Evolutionary conservation across 2,329 filamentous ascomycete species (phyloP).

Genomic region (Monosporascus sp.): DNA sequence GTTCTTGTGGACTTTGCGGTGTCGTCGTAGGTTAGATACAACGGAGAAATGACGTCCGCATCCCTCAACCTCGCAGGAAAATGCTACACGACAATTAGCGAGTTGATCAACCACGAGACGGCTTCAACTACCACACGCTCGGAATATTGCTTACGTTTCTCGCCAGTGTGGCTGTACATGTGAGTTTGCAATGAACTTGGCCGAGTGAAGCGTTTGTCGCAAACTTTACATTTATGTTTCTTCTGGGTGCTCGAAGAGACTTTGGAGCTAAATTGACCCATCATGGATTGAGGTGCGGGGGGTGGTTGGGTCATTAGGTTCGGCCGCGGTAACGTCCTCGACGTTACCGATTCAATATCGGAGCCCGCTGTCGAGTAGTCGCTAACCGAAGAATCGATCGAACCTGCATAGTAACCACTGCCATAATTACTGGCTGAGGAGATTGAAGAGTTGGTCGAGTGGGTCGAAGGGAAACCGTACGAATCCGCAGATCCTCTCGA

Average conservation of each 20-base stretch:
- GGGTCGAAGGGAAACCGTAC: conserved; percentile 82
- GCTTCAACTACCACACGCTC: not conserved
- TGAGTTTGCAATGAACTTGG: conserved; percentile 94
- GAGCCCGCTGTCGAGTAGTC: conserved; percentile 89
- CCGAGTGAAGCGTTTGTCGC: conserved; percentile 93
- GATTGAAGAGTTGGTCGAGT: conserved; percentile 84
- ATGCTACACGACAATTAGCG: conserved; percentile 53
- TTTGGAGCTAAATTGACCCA: conserved; percentile 97
- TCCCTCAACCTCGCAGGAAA: conserved; percentile 88
- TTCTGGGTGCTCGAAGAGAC: conserved; percentile 93
- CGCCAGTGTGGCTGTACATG: conserved; percentile 97
- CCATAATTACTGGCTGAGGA: conserved; percentile 77
- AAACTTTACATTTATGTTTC: conserved; percentile 99
- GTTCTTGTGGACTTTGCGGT: conserved; percentile 93
- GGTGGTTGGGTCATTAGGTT: conserved; percentile 61
- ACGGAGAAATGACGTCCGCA: conserved; percentile 96
- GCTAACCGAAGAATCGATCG: conserved; percentile 77
- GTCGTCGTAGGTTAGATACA: conserved; percentile 88
- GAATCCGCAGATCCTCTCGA: conserved; percentile 74
- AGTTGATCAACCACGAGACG: not conserved
- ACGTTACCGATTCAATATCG: conserved; percentile 75
- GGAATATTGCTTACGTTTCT: conserved; percentile 75
- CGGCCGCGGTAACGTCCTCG: conserved; percentile 78
- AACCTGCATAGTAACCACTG: conserved; percentile 78
- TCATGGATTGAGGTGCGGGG: conserved; percentile 92